Percentiles rank a stretch among this genome's conserved stretches.
Conservation (phyloP, 192 early-diverging fungal genomes). For the Coemansia sp. region DNA sequence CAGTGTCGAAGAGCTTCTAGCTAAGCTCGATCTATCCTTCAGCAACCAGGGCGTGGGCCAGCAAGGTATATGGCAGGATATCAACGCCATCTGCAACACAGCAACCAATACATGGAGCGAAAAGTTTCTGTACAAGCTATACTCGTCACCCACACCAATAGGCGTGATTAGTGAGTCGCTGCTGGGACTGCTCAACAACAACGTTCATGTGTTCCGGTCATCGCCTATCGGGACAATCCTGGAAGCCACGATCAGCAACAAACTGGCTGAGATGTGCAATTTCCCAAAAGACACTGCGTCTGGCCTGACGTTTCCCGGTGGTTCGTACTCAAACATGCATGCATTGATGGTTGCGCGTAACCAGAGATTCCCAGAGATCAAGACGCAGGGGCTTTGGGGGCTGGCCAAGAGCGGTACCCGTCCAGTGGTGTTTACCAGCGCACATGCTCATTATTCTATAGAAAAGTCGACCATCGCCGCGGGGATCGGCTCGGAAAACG, state of each 20-base stretch:
- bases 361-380: conserved; percentile 61
- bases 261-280: conserved; percentile 27
- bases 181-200: conserved; percentile 70
- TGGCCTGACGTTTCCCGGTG: conserved; percentile 73
- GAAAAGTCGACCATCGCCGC: conserved; percentile 70
- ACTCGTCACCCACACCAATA: conserved; percentile 72
- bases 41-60: conserved; percentile 12
- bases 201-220: conserved; percentile 74
- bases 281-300: conserved; percentile 47
- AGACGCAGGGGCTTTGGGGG: conserved; percentile 51
- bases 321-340: conserved; percentile 72
- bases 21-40: conserved; percentile 2
- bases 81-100: conserved; percentile 16
- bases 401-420: conserved; percentile 18
- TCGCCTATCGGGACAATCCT: conserved; percentile 72
- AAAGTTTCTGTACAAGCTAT: conserved; percentile 81
- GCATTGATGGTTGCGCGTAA: conserved; percentile 78
- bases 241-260: conserved; percentile 61
- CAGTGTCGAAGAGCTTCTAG: not conserved
- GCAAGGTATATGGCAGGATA: conserved; percentile 34
- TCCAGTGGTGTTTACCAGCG: conserved; percentile 69
- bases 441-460: conserved; percentile 73
- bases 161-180: conserved; percentile 73
- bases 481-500: conserved; percentile 68
- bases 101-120: conserved; percentile 62